These are phyloP conservation scores for Sapria himalayana DNA, from an alignment of 345 rosid species.

Conservation along the genomic window DNA sequence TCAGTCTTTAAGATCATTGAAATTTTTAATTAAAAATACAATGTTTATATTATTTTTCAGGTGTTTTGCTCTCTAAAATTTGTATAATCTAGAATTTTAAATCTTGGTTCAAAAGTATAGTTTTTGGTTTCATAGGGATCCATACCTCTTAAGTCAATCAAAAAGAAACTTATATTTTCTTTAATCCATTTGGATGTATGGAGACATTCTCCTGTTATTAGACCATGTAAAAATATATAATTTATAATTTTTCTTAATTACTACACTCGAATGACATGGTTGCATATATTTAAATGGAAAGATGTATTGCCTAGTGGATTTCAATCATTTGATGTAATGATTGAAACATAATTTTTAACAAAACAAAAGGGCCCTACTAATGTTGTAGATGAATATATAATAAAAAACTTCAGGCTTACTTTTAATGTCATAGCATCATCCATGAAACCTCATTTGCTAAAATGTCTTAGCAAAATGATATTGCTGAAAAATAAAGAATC, in stretches of 20 bases:
- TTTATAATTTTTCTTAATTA: not conserved
- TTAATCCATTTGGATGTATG: not conserved
- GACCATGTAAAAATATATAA: not conserved
- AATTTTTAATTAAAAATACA: too few relatives aligned
- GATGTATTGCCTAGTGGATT: not conserved
- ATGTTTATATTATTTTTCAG: too few relatives aligned
- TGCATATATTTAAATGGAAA: not conserved
- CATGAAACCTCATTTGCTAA: too few relatives aligned
- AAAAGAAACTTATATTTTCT: not conserved
- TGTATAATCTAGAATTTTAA: too few relatives aligned
- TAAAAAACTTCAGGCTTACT: not conserved
- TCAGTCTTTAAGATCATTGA: too few relatives aligned
- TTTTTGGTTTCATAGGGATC: not conserved
- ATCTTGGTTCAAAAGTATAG: too few relatives aligned
- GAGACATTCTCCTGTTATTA: not conserved
- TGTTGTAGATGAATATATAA: not conserved
- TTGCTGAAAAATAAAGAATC: not conserved
- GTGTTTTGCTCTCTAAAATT: too few relatives aligned
- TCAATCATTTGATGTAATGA: not conserved
- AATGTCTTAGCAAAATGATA: not conserved
- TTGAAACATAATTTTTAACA: not conserved
- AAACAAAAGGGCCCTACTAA: not conserved
- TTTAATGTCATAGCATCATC: not conserved
- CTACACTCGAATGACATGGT: not conserved
- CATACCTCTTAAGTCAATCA: not conserved